A percentile compares a stretch with the other conserved stretches of the same genome.
Evolutionary conservation across 352 stramenopile genomes (phyloP).

Genomic region (Phytophthora boehmeriae): DNA sequence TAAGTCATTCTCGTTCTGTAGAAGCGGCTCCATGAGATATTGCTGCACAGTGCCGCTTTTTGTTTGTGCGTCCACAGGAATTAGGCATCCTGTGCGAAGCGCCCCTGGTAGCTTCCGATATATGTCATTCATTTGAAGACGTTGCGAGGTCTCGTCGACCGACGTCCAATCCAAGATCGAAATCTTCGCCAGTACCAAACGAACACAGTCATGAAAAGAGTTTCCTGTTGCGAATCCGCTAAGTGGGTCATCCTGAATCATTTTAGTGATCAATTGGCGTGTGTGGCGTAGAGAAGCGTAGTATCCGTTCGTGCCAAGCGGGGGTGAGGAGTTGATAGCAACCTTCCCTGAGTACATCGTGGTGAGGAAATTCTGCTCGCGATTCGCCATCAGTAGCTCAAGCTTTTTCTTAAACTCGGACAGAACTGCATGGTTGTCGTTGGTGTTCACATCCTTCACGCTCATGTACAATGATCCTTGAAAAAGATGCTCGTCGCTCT

Average conservation of each 20-base stretch:
- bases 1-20: conserved; percentile 4
- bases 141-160: conserved; percentile 56
- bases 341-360: conserved; percentile 69
- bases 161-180: conserved; percentile 80
- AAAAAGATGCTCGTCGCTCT: conserved; percentile 65
- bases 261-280: conserved; percentile 38
- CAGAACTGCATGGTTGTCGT: conserved; percentile 57
- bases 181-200: conserved; percentile 75
- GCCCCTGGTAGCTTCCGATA: conserved; percentile 30
- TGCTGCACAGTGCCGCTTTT: conserved; percentile 17
- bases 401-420: conserved; percentile 60
- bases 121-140: conserved; percentile 37
- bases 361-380: conserved; percentile 63
- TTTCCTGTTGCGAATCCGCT: conserved; percentile 48
- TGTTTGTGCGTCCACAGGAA: conserved; percentile 23
- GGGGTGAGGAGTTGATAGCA: conserved; percentile 71
- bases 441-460: conserved; percentile 79
- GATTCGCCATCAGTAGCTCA: conserved; percentile 50
- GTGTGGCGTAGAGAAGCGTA: conserved; percentile 61
- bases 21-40: conserved; percentile 23
- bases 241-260: conserved; percentile 26
- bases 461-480: conserved; percentile 67
- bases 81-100: conserved; percentile 33
- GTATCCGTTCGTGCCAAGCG: conserved; percentile 67
- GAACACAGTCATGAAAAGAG: conserved; percentile 72